Base-by-base conservation (phyloP, 345 rosid species). In the Hibiscus tridactylites region DNA sequence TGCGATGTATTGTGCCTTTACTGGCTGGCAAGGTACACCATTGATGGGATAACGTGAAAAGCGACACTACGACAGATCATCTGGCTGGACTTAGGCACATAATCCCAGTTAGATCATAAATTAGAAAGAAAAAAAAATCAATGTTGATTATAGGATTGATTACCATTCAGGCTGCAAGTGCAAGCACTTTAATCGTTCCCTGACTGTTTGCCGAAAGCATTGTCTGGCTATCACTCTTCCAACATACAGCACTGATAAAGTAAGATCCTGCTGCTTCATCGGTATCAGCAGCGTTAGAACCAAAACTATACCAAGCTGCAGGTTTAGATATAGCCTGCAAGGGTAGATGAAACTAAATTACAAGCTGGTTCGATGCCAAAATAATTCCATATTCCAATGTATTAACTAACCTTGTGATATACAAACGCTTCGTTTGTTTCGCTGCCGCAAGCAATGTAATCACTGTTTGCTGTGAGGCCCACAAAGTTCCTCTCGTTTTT, bases 401-500 rank as follows among this genome's bases (percentile, higher is more conserved):
- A n/a, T 15, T 16, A 61, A 61, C 65, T 31, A 15, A 62, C 93
- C 89, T 88, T 88, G 79, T 88, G 89, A 72, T 88, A 88, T 58
- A 83, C 89, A 69, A 76, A 82, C n/a, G 81, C 93, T 79, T 88
- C 88, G 59, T 88, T 88, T 50, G 90, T 84, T 78, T 88, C 90
- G 52, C 92, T 88, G 78, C 93, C 93, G 52, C 93, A 86, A 17
- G 88, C 89, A 11, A 88, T 76, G 75, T 79, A 88, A n/a, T 86
- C 81, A 3, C 76, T 67, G 73, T 80, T 83, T 26, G 80, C 88
- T 0, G 89, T 77, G 62, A 88, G 91, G 52, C 93, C 93, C 11
- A 85, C 93, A 62, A 88, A 88, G 63, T 83, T 88, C 76, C 82
- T 86, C 75, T 81, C 86, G 62, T 88, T 88, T 7, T 71, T 77